Conservation (phyloP, 257 asterid genomes). For the Eustoma russellianum region DNA sequence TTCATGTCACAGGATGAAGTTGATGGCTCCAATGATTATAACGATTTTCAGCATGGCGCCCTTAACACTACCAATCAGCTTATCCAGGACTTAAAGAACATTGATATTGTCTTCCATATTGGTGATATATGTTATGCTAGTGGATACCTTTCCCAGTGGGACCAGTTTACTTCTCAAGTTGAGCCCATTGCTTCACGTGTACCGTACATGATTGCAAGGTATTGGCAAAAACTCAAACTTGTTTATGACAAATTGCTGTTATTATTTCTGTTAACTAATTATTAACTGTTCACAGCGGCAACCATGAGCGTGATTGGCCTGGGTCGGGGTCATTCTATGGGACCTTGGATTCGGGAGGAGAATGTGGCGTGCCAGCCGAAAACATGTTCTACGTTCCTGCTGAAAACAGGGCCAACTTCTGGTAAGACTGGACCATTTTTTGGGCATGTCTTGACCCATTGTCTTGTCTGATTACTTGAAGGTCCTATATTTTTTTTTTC, state of each 20-base stretch:
- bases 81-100: conserved; percentile 50
- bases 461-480: not conserved
- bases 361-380: conserved; percentile 82
- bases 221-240: not conserved
- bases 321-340: conserved; percentile 75
- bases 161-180: conserved; percentile 83
- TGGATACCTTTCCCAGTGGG: conserved; percentile 94
- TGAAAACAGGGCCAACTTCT: conserved; percentile 83
- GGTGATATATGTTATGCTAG: conserved; percentile 81
- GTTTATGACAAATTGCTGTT: not conserved
- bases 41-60: conserved; percentile 64
- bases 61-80: conserved; percentile 86
- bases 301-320: conserved; percentile 99
- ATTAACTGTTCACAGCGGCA: conserved; percentile 50
- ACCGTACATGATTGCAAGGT: conserved; percentile 98
- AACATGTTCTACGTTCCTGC: conserved; percentile 85
- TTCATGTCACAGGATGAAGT: conserved; percentile 56
- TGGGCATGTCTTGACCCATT: not conserved
- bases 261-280: conserved; percentile 1
- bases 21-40: conserved; percentile 94
- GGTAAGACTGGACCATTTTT: conserved; percentile 48
- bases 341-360: conserved; percentile 82
- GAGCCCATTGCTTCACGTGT: conserved; percentile 81
- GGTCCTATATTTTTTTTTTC: not conserved
- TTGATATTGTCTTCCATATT: conserved; percentile 82